A percentile compares a stretch with the other conserved stretches of the same genome.
These are phyloP conservation scores for Aspergillus novoparasiticus DNA, from an alignment of 2,329 filamentous ascomycete species.

Conservation along the genomic window DNA sequence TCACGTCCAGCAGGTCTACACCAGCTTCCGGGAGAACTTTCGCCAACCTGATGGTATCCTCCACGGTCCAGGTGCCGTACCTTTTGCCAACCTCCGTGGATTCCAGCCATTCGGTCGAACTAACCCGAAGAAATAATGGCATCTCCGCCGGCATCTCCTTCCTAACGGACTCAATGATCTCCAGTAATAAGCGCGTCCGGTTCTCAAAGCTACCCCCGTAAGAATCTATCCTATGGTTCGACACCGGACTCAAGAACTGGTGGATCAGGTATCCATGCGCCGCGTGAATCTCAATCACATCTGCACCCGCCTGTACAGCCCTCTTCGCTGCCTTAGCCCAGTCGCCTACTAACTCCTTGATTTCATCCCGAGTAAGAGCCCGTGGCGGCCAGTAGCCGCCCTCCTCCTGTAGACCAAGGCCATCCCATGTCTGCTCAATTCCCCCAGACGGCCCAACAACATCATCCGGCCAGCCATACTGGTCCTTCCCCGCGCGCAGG, in stretches of 20 bases:
- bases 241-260: conserved; percentile 66
- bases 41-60: not conserved
- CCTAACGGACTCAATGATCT: not conserved
- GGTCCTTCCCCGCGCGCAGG: too few relatives aligned
- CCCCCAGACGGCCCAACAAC: not conserved
- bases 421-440: too few relatives aligned
- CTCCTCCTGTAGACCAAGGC: too few relatives aligned
- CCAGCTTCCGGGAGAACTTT: not conserved
- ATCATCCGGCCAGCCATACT: not conserved
- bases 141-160: not conserved
- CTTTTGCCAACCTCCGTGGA: not conserved
- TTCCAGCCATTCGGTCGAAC: not conserved
- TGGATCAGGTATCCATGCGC: conserved; percentile 77
- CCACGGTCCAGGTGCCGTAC: not conserved
- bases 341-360: not conserved
- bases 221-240: conserved; percentile 40
- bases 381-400: too few relatives aligned
- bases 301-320: conserved; percentile 66
- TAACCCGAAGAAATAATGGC: not conserved
- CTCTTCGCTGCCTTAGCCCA: not conserved
- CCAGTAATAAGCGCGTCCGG: not conserved
- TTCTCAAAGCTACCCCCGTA: not conserved
- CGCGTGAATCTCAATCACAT: conserved; percentile 76
- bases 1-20: not conserved
- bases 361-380: not conserved